Base-by-base conservation (phyloP, 2,329 filamentous ascomycete genomes). In the Trichophyton mentagrophytes region DNA sequence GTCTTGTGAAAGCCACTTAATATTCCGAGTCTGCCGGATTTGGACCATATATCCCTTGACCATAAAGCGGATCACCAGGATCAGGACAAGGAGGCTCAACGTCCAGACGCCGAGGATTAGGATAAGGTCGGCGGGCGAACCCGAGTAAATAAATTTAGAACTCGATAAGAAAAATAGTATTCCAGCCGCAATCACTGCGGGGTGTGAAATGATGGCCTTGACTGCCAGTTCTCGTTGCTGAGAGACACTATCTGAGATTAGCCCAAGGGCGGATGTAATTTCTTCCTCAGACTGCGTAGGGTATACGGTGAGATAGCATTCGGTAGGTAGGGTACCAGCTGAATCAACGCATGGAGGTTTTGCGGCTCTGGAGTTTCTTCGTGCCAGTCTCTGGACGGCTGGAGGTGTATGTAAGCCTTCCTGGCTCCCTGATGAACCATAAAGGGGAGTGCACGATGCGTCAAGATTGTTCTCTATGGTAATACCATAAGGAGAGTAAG, bases 211-310 rank as follows among this genome's bases (percentile, higher is more conserved):
- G 62, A 93, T 76, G 64, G 82, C 76, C 60, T 77, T 76, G 47
- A 84, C 82, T 20, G 88, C 84, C 7, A 80, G 75, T 70, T 89
- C 85, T 64, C 87, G 84, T 77, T 93, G 90, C 74, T 95, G 87
- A 40, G 89, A 88, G 57, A 95, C 82, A 62, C 86, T 89, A 73
- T 92, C 89, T 63, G 89, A 86, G 44, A 95, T 80, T 20, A 95
- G 82, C 64, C 82, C 82, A 58, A 95, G 78, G 17, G 86, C 85
- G 61, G 84, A 80, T 64, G 84, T 75, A 69, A 86, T 84, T 70
- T 90, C 86, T 58, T 78, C 70, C 57, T 82, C 76, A 57, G 72
- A 67, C 58, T 70, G 70, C 25, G 78, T 71, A 13, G 75, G 58
- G 64, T 63, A 61, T 47, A 69, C 70, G 53, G 63, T 67, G 25